Conservation (phyloP, 164 flowering plant species). For the Aristolochia californica region DNA sequence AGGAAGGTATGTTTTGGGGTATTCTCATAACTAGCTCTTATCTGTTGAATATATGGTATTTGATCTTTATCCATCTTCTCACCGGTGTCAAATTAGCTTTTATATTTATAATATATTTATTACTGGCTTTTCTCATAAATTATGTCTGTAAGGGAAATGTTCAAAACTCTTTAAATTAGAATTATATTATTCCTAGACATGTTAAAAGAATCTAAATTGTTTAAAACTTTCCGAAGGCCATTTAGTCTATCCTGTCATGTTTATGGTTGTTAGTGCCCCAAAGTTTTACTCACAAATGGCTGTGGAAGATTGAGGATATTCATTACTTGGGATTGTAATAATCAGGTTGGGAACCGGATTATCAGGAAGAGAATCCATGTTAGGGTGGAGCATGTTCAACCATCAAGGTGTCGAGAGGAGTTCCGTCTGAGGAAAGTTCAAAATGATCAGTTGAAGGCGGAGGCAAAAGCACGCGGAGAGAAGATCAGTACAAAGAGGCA, state of each 20-base stretch:
- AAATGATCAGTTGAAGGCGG: constrained; percentile 20
- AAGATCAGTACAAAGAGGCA: constrained; percentile 24
- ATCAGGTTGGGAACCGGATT: constrained; percentile 21
- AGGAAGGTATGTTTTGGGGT: too few species aligned
- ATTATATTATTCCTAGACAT: too few species aligned
- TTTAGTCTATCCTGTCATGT: background rate
- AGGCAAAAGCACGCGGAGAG: constrained; percentile 24
- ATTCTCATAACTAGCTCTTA: too few species aligned
- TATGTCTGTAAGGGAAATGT: too few species aligned
- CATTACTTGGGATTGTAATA: background rate
- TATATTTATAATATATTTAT: too few species aligned
- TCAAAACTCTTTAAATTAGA: too few species aligned
- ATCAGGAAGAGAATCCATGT: constrained; percentile 26
- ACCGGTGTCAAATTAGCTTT: too few species aligned
- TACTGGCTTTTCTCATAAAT: too few species aligned
- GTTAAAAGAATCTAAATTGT: too few species aligned
- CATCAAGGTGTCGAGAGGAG: constrained; percentile 24
- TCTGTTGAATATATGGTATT: too few species aligned
- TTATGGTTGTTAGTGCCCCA: background rate
- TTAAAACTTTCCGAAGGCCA: background rate
- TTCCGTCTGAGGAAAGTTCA: constrained; percentile 14
- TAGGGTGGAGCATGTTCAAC: constrained; percentile 22
- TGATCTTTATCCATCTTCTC: too few species aligned
- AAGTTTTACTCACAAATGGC: background rate
- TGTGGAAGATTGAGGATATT: background rate